Percentiles rank a stretch among this genome's conserved stretches.
Evolutionary conservation across 169 alveolate species (phyloP).

Genomic region (Eimeria maxima): DNA sequence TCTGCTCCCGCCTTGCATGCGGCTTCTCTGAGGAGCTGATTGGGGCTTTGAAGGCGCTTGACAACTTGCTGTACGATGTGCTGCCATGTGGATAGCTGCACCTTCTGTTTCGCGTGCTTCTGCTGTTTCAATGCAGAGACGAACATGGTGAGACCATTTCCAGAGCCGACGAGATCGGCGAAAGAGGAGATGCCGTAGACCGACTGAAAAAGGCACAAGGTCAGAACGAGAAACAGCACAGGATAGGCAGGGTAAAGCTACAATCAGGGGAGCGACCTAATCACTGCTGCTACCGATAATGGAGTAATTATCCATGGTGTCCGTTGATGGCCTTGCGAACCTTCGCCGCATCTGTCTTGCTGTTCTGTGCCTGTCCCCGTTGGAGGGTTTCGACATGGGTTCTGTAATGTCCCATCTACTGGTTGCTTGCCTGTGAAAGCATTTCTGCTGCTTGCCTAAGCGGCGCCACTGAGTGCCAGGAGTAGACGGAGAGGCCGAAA

Average conservation of each 20-base stretch:
- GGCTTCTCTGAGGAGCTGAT: slow-evolving; percentile 67
- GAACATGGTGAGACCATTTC: slow-evolving; percentile 43
- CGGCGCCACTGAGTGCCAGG: slow-evolving; percentile 57
- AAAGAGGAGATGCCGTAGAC: slow-evolving; percentile 80
- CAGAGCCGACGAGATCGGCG: slow-evolving; percentile 55
- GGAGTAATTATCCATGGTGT: not conserved
- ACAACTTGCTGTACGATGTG: slow-evolving; percentile 56
- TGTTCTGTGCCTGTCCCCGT: not conserved
- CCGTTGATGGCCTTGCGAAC: not conserved
- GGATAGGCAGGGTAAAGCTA: not conserved
- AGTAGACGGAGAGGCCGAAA: slow-evolving; percentile 65
- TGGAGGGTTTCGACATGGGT: not conserved
- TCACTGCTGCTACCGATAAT: not conserved
- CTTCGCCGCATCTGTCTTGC: not conserved
- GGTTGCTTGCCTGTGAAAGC: slow-evolving; percentile 67
- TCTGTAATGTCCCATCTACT: not conserved
- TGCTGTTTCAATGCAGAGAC: slow-evolving; percentile 38
- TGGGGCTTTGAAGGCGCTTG: slow-evolving; percentile 48
- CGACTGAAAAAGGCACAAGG: not conserved
- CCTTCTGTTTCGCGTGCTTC: slow-evolving; percentile 26
- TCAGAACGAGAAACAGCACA: not conserved
- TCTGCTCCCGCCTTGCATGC: slow-evolving; percentile 76
- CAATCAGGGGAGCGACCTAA: too few relatives aligned
- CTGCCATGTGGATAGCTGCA: slow-evolving; percentile 51
- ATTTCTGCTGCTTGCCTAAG: slow-evolving; percentile 64